phyloP scores from a whole-genome alignment of 306 rosid species.

The Fragaria vesca region DNA sequence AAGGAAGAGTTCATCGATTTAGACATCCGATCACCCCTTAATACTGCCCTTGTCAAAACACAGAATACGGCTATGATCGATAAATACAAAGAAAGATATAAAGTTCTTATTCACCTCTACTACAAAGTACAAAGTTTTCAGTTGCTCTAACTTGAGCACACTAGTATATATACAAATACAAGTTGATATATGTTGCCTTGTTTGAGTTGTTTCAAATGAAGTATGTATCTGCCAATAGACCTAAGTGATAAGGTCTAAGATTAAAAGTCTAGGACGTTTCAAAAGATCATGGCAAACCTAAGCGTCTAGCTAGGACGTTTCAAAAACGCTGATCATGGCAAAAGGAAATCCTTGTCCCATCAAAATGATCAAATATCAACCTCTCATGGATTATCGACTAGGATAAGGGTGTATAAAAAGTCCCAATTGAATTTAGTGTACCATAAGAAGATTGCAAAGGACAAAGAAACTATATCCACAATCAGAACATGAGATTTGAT shows the following conservation, averaged over 20 bases:
- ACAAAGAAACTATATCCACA: slow-evolving; percentile 31
- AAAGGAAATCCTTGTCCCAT: neutral
- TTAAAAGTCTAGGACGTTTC: neutral
- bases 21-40: neutral
- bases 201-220: neutral
- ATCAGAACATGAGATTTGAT: slow-evolving; percentile 25
- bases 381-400: slow-evolving; percentile 22
- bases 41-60: neutral
- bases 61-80: neutral
- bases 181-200: neutral
- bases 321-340: neutral
- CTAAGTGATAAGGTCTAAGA: neutral
- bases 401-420: slow-evolving; percentile 28
- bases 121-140: too few species aligned
- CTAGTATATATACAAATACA: neutral
- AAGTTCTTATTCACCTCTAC: neutral
- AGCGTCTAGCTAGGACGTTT: neutral
- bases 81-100: too few species aligned
- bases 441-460: slow-evolving; percentile 20
- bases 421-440: slow-evolving; percentile 13
- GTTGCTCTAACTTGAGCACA: neutral
- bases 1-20: neutral
- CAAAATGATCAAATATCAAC: slow-evolving; percentile 13
- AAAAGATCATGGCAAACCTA: slow-evolving; percentile 2
- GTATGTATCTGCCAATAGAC: neutral